phyloP scores from a whole-genome alignment of 2,329 filamentous ascomycete genomes.

The Fusarium transvaalense region DNA sequence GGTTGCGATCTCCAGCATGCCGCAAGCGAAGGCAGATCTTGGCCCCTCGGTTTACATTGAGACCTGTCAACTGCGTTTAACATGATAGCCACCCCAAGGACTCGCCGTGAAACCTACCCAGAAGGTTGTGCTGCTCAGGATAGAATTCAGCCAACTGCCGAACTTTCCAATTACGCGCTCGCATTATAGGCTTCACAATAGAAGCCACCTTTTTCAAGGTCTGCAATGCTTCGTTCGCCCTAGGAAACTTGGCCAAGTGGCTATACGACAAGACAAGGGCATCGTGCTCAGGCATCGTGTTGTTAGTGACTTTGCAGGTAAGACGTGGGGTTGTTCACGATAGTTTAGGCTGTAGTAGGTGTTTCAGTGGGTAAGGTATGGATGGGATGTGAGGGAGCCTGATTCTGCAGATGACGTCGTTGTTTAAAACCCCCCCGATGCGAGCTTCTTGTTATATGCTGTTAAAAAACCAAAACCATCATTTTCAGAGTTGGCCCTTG shows the following conservation, averaged over 20 bases:
- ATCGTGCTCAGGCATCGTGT: constrained; percentile 52
- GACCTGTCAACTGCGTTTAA: constrained; percentile 58
- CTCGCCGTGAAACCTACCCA: constrained; percentile 71
- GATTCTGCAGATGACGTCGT: constrained; percentile 16
- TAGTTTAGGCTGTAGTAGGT: not conserved
- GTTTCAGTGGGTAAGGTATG: constrained; percentile 2
- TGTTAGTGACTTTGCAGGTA: constrained; percentile 12
- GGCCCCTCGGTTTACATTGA: constrained; percentile 82
- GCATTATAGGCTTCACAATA: constrained; percentile 94
- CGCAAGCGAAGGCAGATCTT: constrained; percentile 87
- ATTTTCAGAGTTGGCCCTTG: constrained; percentile 2
- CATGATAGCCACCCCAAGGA: not conserved
- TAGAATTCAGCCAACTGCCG: constrained; percentile 86
- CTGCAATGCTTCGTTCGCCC: constrained; percentile 64
- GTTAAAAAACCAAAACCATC: not conserved
- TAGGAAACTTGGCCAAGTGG: constrained; percentile 62
- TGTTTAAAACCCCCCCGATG: not conserved
- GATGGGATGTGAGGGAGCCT: not conserved
- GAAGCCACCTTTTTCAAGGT: constrained; percentile 85
- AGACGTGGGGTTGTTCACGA: constrained; percentile 15
- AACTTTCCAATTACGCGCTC: constrained; percentile 84
- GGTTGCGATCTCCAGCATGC: constrained; percentile 77
- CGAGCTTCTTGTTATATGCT: not conserved
- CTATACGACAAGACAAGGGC: constrained; percentile 62
- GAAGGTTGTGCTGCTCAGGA: constrained; percentile 77